Conservation (phyloP, 2,329 filamentous ascomycete species). For the Cercospora janseana region DNA sequence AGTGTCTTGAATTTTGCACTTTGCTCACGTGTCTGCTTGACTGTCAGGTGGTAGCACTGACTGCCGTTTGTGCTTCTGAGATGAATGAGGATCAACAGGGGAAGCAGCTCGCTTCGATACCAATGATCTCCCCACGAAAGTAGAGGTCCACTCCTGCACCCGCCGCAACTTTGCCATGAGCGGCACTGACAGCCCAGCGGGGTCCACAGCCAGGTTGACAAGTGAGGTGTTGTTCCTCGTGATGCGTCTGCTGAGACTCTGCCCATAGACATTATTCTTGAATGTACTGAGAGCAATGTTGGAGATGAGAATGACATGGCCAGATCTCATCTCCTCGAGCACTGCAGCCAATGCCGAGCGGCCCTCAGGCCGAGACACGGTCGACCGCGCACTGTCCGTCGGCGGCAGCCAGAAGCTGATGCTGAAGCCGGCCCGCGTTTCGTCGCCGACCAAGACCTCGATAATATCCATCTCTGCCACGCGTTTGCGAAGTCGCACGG, state of each 20-base stretch:
- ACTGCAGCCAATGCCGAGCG: slow-evolving; percentile 40
- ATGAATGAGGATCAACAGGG: background rate
- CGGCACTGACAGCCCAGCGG: slow-evolving; percentile 56
- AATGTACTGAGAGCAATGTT: slow-evolving; percentile 79
- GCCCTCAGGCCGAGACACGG: background rate
- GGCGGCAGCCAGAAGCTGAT: slow-evolving; percentile 78
- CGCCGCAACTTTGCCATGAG: slow-evolving; percentile 59
- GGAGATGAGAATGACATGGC: slow-evolving; percentile 75
- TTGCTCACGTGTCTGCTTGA: slow-evolving; percentile 21
- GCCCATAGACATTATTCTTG: slow-evolving; percentile 74
- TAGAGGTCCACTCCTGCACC: slow-evolving; percentile 72
- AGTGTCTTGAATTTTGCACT: background rate
- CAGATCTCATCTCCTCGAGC: slow-evolving; percentile 56
- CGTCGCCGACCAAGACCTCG: slow-evolving; percentile 79
- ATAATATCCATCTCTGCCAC: slow-evolving; percentile 59
- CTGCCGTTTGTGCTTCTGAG: background rate
- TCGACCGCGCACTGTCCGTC: slow-evolving; percentile 27
- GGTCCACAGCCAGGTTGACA: slow-evolving; percentile 19
- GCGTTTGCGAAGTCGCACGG: slow-evolving; percentile 60
- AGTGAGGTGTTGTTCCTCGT: slow-evolving; percentile 66
- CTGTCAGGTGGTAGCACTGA: slow-evolving; percentile 37
- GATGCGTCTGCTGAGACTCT: slow-evolving; percentile 70
- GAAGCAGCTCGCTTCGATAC: background rate
- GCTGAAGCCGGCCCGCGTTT: slow-evolving; percentile 75
- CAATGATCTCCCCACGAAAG: slow-evolving; percentile 57